Base-by-base conservation (phyloP, 202 grass and related monocot species). In the Musa balbisiana region DNA sequence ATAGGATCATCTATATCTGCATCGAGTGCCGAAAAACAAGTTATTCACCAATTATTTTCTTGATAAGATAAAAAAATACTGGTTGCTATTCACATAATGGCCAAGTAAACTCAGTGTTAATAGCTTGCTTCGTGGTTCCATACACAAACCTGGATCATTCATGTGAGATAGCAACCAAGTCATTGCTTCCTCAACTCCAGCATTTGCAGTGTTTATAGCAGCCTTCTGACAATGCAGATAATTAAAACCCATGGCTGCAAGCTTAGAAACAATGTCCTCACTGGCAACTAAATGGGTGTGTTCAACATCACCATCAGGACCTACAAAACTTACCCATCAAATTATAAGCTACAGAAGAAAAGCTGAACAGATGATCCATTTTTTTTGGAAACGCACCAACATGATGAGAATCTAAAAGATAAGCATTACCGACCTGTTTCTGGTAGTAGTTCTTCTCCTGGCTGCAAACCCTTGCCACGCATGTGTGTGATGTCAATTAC, bases 151-250 rank as follows among this genome's bases (percentile, higher is more conserved):
- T 88, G 89, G 85, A 90, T 99, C 95, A 82, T 94, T 83, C 91
- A 88, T 99, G 75, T 94, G 95, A 10, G 91, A 88, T 20, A 99
- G 85, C 33, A 99, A 85, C 95, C 95, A 99, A 71, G 81, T 92
- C 95, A 94, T 99, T 25, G 91, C 91, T 78, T 94, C 95, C 80
- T 99, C 95, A 49, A 99, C 85, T 51, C 95, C 95, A 60, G 86
- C 55, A 80, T 99, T 99, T 17, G 82, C 80, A 70, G 95, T 99
- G 77, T 81, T 99, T 78, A 99, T 93, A 72, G 91, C 95, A 78
- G 95, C 95, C 89, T 92, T 99, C 77, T 99, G 91, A 72, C 95
- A 99, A 62, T 82, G 91, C 78, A 99, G 73, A 58, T 94, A 94
- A 85, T 94, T 89, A 83, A 99, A 99, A 33, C 91, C 95, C 89